Evolutionary conservation across 1,139 yeast species (phyloP), one percentile per base, ranked within the genome.

Genomic region (Blastobotrys malaysiensis): DNA sequence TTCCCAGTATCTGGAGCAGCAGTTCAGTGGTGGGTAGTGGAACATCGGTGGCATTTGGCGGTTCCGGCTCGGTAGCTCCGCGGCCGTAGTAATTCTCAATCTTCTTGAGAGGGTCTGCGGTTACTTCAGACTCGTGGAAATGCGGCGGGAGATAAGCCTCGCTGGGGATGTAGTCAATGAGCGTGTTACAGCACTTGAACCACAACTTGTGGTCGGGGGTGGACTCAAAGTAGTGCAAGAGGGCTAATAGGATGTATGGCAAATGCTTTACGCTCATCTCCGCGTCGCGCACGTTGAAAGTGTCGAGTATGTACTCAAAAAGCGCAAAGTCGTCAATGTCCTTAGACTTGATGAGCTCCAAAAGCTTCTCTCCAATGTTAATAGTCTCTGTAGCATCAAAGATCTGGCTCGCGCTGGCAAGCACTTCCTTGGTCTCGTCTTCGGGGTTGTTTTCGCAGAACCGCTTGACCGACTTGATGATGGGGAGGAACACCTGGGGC

Each of bases 371-470:
- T 93, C 96, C 91, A 13, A 91, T 90, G 39, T 79, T 80, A 22
- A 77, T 69, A 0, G 96, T 81, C 65, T 93, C 98, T 1, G 90
- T 85, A 2, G 89, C 87, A 67, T 93, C 96, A 68, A 93, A 88
- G 58, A 91, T 83, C 0, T 82, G 74, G 51, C 80, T 78, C 0
- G 90, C 87, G 20, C 84, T 76, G 49, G 74, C 73, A 48, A 86
- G 62, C 0, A 88, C 72, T 18, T 81, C 84, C 26, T 54, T 68
- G 57, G 60, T 66, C 13, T 58, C 60, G 9, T 58, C 57, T 11
- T 57, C 61, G 1, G 63, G 55, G 20, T 52, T 26, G 52, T 60
- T 45, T 54, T 53, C 56, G 46, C 59, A 53, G 48, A 56, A 55
- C 13, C 52, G 47, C 31, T 63, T 60, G 11, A 70, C 71, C 19